phyloP scores from a whole-genome alignment of 306 rosid genomes.

The Lathyrus oleraceus region DNA sequence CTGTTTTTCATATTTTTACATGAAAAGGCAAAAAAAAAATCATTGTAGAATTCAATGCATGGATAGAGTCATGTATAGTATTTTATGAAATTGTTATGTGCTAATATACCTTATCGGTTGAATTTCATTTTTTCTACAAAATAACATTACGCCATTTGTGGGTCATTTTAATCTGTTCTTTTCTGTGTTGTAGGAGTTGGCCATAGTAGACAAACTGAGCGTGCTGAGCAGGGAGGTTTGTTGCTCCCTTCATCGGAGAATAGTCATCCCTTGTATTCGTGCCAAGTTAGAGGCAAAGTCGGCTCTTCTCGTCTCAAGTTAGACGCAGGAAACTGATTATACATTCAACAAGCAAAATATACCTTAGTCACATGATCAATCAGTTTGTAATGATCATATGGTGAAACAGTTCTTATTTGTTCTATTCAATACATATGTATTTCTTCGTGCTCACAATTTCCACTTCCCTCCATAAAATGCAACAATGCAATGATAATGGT shows the following conservation, averaged over 20 bases:
- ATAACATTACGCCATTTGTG: neutral
- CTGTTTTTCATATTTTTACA: neutral
- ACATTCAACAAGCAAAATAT: neutral
- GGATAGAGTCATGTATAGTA: neutral
- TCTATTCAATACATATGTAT: constrained; percentile 36
- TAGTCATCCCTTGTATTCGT: constrained; percentile 24
- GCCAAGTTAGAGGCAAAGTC: constrained; percentile 31
- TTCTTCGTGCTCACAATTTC: too few species aligned
- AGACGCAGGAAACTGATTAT: constrained; percentile 67
- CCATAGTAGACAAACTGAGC: constrained; percentile 41
- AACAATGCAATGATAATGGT: too few species aligned
- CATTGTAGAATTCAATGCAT: neutral
- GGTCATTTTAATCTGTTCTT: constrained; percentile 2
- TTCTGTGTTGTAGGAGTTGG: constrained; percentile 47
- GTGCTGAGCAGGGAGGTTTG: constrained; percentile 43
- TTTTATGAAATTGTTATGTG: neutral
- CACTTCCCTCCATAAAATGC: too few species aligned
- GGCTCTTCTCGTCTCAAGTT: constrained; percentile 45
- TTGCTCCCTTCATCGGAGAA: too few species aligned
- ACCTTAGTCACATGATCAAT: neutral
- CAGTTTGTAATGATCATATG: constrained; percentile 42
- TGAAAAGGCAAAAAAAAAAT: neutral
- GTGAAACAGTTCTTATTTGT: constrained; percentile 35
- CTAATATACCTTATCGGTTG: neutral
- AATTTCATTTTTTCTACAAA: neutral